Evolutionary conservation across 1,284 basidiomycete species (phyloP).

Genomic region (Ceratobasidium sp.): DNA sequence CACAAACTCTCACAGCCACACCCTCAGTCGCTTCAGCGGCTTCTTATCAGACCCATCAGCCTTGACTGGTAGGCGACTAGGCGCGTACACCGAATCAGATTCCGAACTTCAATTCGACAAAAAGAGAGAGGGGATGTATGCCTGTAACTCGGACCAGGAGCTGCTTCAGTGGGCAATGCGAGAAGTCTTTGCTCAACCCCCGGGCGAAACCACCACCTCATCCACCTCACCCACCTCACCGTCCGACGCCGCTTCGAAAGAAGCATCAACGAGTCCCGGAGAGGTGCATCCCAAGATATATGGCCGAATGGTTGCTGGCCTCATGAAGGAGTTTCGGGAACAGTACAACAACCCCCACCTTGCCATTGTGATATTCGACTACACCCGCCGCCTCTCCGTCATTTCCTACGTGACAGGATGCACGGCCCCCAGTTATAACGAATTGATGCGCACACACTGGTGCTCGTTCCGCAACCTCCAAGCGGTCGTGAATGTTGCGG

Average conservation of each 20-base stretch:
- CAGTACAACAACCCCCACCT: constrained; percentile 82
- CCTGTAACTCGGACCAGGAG: constrained; percentile 74
- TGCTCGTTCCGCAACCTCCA: constrained; percentile 79
- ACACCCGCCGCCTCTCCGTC: constrained; percentile 76
- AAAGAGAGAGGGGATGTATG: constrained; percentile 78
- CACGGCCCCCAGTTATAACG: constrained; percentile 85
- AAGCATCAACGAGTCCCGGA: constrained; percentile 47
- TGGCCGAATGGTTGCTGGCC: constrained; percentile 74
- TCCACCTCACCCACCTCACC: constrained; percentile 49
- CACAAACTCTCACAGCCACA: neutral
- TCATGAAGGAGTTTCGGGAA: constrained; percentile 80
- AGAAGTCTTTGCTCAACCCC: constrained; percentile 72
- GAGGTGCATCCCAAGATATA: constrained; percentile 61
- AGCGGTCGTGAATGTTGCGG: constrained; percentile 74
- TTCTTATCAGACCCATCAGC: neutral
- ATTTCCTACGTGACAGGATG: constrained; percentile 88
- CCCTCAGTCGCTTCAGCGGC: neutral
- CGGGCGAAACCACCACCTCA: constrained; percentile 50
- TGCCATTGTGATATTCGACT: constrained; percentile 82
- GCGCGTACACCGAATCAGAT: neutral
- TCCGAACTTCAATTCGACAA: constrained; percentile 62
- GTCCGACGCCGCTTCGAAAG: neutral
- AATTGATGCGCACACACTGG: constrained; percentile 84
- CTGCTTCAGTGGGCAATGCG: constrained; percentile 79
- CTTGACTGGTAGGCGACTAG: neutral